Conservation (phyloP, 805 yeast genomes). For the Zygosaccharomyces siamensis region DNA sequence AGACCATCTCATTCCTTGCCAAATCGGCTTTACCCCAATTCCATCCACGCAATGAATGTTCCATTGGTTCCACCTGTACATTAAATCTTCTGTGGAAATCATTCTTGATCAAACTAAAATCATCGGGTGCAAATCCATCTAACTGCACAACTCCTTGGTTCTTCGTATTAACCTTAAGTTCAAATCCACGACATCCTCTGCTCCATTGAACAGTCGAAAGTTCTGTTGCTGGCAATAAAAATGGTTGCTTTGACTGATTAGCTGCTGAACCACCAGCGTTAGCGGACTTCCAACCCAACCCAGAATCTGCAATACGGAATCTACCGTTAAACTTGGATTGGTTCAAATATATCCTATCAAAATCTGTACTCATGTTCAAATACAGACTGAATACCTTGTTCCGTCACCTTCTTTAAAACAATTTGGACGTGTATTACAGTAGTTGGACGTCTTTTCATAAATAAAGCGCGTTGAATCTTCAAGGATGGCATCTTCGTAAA, state of each 20-base stretch:
- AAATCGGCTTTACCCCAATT: slow-evolving; percentile 96
- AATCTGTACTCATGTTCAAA: slow-evolving; percentile 52
- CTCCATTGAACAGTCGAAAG: slow-evolving; percentile 82
- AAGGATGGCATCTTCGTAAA: not conserved
- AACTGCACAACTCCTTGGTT: slow-evolving; percentile 78
- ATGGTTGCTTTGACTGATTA: slow-evolving; percentile 60
- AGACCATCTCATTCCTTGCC: slow-evolving; percentile 85
- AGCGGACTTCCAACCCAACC: slow-evolving; percentile 90
- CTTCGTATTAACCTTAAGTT: slow-evolving; percentile 82
- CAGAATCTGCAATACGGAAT: slow-evolving; percentile 93
- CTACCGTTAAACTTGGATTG: slow-evolving; percentile 81
- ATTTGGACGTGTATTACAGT: not conserved
- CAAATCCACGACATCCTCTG: slow-evolving; percentile 88
- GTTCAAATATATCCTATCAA: slow-evolving; percentile 84
- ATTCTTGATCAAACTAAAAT: slow-evolving; percentile 72
- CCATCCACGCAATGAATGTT: slow-evolving; percentile 97
- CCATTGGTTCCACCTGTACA: slow-evolving; percentile 71
- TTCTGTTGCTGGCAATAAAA: slow-evolving; percentile 82
- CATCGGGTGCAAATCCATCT: slow-evolving; percentile 89
- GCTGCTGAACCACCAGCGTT: slow-evolving; percentile 41
- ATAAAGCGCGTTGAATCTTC: not conserved
- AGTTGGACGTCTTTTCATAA: not conserved
- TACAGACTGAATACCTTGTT: not conserved
- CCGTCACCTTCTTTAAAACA: not conserved
- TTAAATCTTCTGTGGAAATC: slow-evolving; percentile 76